Percentiles rank a stretch among this genome's conserved stretches.
These are phyloP conservation scores for Rutstroemia sydowiana DNA, from an alignment of 2,329 filamentous ascomycete genomes.

Conservation along the genomic window DNA sequence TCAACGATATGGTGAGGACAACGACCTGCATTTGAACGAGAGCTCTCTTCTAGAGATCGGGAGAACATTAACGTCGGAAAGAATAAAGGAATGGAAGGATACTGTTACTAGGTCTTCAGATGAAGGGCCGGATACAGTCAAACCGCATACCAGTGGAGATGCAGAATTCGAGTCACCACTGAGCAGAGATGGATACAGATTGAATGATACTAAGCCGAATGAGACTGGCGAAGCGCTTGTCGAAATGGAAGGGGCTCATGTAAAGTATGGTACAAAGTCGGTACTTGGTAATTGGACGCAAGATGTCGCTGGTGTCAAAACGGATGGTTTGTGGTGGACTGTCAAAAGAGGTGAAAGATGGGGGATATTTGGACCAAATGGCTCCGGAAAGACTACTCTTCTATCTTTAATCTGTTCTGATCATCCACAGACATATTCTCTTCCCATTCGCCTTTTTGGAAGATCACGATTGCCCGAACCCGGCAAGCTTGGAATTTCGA, in stretches of 20 bases:
- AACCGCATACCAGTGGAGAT: neutral
- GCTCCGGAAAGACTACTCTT: slow-evolving; percentile 91
- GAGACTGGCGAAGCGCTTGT: slow-evolving; percentile 61
- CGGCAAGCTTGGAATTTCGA: slow-evolving; percentile 63
- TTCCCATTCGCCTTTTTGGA: slow-evolving; percentile 81
- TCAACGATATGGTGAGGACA: slow-evolving; percentile 22
- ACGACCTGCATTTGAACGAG: slow-evolving; percentile 15
- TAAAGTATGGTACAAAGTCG: slow-evolving; percentile 70
- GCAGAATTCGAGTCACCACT: neutral
- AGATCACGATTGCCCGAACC: slow-evolving; percentile 69
- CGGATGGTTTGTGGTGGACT: slow-evolving; percentile 70
- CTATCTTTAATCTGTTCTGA: slow-evolving; percentile 90
- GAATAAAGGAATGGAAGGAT: slow-evolving; percentile 21
- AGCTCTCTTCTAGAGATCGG: slow-evolving; percentile 26
- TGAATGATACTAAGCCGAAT: slow-evolving; percentile 13
- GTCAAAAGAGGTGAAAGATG: slow-evolving; percentile 78
- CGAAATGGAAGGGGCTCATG: slow-evolving; percentile 78
- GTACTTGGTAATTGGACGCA: slow-evolving; percentile 78
- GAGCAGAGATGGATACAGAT: slow-evolving; percentile 23
- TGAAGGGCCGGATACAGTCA: too few relatives aligned
- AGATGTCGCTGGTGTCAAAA: slow-evolving; percentile 36
- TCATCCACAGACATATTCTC: slow-evolving; percentile 87
- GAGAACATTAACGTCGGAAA: slow-evolving; percentile 21
- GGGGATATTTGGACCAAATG: slow-evolving; percentile 91
- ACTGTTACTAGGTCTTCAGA: too few relatives aligned